phyloP scores from a whole-genome alignment of 208 protist species.

The Leishmania major region DNA sequence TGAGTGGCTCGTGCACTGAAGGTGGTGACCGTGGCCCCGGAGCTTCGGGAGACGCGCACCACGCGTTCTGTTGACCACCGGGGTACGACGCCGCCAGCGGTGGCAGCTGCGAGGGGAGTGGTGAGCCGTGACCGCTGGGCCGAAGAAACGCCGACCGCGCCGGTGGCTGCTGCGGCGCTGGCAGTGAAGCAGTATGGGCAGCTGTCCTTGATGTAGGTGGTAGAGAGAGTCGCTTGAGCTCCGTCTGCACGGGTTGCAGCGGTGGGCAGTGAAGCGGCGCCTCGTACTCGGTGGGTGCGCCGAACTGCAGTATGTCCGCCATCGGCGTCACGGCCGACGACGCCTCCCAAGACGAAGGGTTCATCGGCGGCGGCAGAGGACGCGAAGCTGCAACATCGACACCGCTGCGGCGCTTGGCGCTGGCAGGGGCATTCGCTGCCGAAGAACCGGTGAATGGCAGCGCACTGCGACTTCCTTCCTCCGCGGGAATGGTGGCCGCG shows the following conservation, averaged over 20 bases:
- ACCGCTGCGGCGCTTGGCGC: neutral
- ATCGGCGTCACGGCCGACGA: neutral
- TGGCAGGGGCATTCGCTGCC: neutral
- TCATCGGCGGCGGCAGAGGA: conserved; percentile 1
- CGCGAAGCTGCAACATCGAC: neutral
- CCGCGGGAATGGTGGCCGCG: neutral
- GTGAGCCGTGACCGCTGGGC: neutral
- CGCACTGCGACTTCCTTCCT: neutral
- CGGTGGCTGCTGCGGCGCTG: conserved; percentile 1
- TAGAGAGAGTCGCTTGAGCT: neutral
- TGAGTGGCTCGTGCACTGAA: conserved; percentile 25
- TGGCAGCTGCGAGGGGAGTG: neutral
- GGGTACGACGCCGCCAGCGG: neutral
- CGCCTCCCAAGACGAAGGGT: conserved; percentile 2
- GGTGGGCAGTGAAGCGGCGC: neutral
- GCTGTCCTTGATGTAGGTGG: neutral
- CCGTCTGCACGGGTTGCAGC: neutral
- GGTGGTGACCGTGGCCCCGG: neutral
- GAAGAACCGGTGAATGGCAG: neutral
- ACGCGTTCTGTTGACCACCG: conserved; percentile 7
- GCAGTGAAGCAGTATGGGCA: neutral
- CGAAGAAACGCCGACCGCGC: neutral
- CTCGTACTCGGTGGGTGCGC: neutral
- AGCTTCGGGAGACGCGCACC: conserved; percentile 4
- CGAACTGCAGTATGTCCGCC: neutral